Base-by-base conservation (phyloP, 164 flowering plant genomes). In the Pachysandra terminalis region DNA sequence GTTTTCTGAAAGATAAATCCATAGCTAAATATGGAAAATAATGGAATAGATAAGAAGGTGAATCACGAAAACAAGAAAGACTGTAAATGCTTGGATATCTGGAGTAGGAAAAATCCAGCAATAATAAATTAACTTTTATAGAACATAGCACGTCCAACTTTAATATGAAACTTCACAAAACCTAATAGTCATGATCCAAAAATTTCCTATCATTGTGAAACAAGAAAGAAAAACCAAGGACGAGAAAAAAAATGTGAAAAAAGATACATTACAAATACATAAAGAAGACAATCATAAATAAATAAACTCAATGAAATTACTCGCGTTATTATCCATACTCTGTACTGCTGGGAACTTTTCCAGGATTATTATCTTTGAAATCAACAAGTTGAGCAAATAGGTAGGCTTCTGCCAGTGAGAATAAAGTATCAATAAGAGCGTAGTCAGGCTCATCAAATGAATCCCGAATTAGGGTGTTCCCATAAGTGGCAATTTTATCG, bases 401-500 rank as follows among this genome's bases (percentile, higher is more conserved):
- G 78, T 87, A 95, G 13, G 98, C 96, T 80, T 92, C 97, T 61
- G 98, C 98, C 32, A 95, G 81, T 28, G 98, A 92, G 73, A 95
- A 95, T 49, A 95, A 92, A 48, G 98, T 95, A 77, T 95, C 98
- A 73, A 95, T 87, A 19, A 95, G 90, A 64, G 98, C 98, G 81
- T 95, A 95, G 58, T 92, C 97, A 68, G 98, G 98, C 75, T 92
- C 98, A 74, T 95, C 98, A 85, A 90, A 95, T 73, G 98, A 75
- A 72, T 95, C 97, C 54, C 97, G 88, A 64, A 85, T 66, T 73
- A 95, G 73, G 59, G 90, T 90, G 74, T 76, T 90, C 61, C 96
- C 98, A 77, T 95, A 95, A 59, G 91, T 81, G n/a, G 81, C 85
- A 74, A 89, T 90, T 83, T 90, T 95, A 10, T 87, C 96, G 78